These are phyloP conservation scores for Tetrapyrgos nigripes DNA, from an alignment of 1,284 basidiomycete genomes.

Conservation along the genomic window DNA sequence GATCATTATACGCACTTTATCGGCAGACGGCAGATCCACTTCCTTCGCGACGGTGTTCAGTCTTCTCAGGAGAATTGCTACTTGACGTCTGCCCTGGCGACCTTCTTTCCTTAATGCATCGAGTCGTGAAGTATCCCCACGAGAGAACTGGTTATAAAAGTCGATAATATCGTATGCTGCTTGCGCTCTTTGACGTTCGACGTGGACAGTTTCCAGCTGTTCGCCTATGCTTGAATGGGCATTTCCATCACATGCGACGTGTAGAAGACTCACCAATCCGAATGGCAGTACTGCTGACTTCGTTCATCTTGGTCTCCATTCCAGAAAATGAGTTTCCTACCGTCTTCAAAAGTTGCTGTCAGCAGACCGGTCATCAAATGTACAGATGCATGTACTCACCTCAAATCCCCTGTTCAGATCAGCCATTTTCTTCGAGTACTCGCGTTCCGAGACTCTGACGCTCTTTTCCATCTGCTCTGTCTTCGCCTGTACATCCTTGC, in stretches of 20 bases:
- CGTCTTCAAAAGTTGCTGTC: slow-evolving; percentile 59
- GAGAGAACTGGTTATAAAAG: slow-evolving; percentile 93
- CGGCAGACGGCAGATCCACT: slow-evolving; percentile 83
- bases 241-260: slow-evolving; percentile 10
- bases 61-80: slow-evolving; percentile 90
- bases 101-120: slow-evolving; percentile 88
- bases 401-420: slow-evolving; percentile 95
- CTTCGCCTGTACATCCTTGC: slow-evolving; percentile 88
- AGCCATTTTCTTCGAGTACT: slow-evolving; percentile 93
- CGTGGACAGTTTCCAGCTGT: slow-evolving; percentile 94
- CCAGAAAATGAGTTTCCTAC: slow-evolving; percentile 84
- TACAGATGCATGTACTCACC: slow-evolving; percentile 47
- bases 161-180: slow-evolving; percentile 95
- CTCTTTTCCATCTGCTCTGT: slow-evolving; percentile 93
- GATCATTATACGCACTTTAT: slow-evolving; percentile 60
- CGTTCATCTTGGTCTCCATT: slow-evolving; percentile 90
- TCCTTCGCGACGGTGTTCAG: slow-evolving; percentile 92
- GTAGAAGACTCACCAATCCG: slow-evolving; percentile 80
- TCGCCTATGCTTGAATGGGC: slow-evolving; percentile 64
- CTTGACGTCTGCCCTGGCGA: slow-evolving; percentile 85
- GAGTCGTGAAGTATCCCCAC: slow-evolving; percentile 81
- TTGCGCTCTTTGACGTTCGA: slow-evolving; percentile 91
- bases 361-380: slow-evolving; percentile 4
- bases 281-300: slow-evolving; percentile 94
- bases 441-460: slow-evolving; percentile 89